Evolutionary conservation across 2,329 filamentous ascomycete species (phyloP).

Genomic region (Beauveria varroae): DNA sequence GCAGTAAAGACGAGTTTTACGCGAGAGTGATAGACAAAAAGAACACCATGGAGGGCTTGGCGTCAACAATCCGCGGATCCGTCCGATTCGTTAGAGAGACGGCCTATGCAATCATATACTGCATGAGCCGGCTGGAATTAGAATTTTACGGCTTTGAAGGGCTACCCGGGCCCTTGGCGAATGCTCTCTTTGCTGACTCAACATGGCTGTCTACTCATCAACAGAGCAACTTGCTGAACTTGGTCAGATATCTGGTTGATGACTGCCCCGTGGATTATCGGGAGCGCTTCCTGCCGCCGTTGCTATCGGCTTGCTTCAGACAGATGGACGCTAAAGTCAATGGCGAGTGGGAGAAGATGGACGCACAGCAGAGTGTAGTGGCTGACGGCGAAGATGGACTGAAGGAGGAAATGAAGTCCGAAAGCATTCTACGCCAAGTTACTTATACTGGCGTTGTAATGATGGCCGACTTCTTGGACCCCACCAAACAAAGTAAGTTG

Average conservation of each 20-base stretch:
- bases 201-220: slow-evolving; percentile 84
- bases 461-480: slow-evolving; percentile 82
- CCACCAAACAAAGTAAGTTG: slow-evolving; percentile 54
- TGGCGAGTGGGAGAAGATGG: slow-evolving; percentile 76
- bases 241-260: slow-evolving; percentile 83
- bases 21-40: slow-evolving; percentile 84
- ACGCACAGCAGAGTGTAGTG: slow-evolving; percentile 51
- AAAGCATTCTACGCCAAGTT: slow-evolving; percentile 87
- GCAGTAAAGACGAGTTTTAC: slow-evolving; percentile 95
- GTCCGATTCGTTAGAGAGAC: slow-evolving; percentile 87
- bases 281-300: slow-evolving; percentile 72
- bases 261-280: slow-evolving; percentile 78
- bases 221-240: slow-evolving; percentile 83
- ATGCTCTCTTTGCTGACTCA: slow-evolving; percentile 77
- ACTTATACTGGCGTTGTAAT: slow-evolving; percentile 90
- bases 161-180: slow-evolving; percentile 73
- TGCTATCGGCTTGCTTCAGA: slow-evolving; percentile 73
- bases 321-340: slow-evolving; percentile 85
- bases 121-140: slow-evolving; percentile 78
- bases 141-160: slow-evolving; percentile 88
- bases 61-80: slow-evolving; percentile 83
- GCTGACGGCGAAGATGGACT: slow-evolving; percentile 67
- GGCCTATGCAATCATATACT: slow-evolving; percentile 89
- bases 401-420: slow-evolving; percentile 95
- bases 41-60: slow-evolving; percentile 83